phyloP scores from a whole-genome alignment of 2,329 filamentous ascomycete genomes.

The Cadophora luteo-olivacea region DNA sequence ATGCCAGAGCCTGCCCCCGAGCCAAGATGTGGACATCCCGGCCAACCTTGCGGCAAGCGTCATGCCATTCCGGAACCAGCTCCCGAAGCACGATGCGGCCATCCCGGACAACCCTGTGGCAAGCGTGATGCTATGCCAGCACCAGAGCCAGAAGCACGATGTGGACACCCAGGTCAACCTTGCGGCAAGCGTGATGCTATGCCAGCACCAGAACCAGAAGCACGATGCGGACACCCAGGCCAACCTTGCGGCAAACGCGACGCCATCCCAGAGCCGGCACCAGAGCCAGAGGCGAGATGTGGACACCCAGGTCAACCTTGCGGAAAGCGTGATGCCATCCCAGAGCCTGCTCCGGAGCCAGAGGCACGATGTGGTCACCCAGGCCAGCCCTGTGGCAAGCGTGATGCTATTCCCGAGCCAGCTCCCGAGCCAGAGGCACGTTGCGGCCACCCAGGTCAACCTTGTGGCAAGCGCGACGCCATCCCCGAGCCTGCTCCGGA shows the following conservation, averaged over 20 bases:
- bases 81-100: neutral
- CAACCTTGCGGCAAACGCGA: slow-evolving; percentile 36
- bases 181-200: slow-evolving; percentile 27
- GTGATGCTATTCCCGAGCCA: slow-evolving; percentile 13
- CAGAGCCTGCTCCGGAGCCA: slow-evolving; percentile 17
- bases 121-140: slow-evolving; percentile 39
- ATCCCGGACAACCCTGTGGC: slow-evolving; percentile 7
- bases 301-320: neutral
- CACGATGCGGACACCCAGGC: slow-evolving; percentile 36
- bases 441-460: slow-evolving; percentile 37
- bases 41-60: slow-evolving; percentile 38
- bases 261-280: neutral
- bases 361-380: neutral
- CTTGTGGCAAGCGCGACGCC: slow-evolving; percentile 32
- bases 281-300: neutral
- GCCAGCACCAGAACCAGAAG: slow-evolving; percentile 14
- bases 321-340: slow-evolving; percentile 40
- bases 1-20: slow-evolving; percentile 13
- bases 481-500: slow-evolving; percentile 15
- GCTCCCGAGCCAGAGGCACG: slow-evolving; percentile 23
- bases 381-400: slow-evolving; percentile 29
- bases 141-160: neutral
- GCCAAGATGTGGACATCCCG: slow-evolving; percentile 34
- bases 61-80: neutral
- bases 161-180: slow-evolving; percentile 23